A percentile compares a stretch with the other conserved stretches of the same genome.
These are phyloP conservation scores for Penicillium egyptiacum DNA, from an alignment of 495 filamentous ascomycete species.

Conservation along the genomic window DNA sequence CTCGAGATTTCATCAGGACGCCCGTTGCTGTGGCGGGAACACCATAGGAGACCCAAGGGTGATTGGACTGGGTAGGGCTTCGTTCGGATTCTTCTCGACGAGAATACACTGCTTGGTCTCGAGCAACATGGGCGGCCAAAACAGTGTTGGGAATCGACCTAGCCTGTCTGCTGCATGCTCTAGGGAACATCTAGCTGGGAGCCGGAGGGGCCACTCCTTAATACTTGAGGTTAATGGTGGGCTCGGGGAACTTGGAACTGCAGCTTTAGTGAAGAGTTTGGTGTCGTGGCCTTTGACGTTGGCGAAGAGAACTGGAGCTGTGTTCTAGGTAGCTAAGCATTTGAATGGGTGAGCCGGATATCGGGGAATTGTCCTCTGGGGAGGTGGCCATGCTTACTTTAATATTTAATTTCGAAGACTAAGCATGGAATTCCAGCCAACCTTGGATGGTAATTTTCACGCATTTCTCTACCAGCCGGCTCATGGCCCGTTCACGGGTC, in stretches of 20 bases:
- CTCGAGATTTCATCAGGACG: slow-evolving; percentile 38
- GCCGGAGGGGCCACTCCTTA: slow-evolving; percentile 28
- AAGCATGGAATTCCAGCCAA: background rate
- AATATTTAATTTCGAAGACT: background rate
- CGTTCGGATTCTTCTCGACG: slow-evolving; percentile 52
- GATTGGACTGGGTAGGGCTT: slow-evolving; percentile 48
- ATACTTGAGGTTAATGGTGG: background rate
- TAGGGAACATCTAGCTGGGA: slow-evolving; percentile 30
- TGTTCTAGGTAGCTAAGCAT: slow-evolving; percentile 39
- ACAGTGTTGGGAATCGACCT: slow-evolving; percentile 45
- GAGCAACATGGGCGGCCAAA: slow-evolving; percentile 36
- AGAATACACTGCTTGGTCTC: slow-evolving; percentile 49
- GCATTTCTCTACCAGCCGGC: background rate
- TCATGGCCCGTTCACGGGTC: background rate
- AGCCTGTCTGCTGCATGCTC: slow-evolving; percentile 44
- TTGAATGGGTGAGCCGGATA: background rate
- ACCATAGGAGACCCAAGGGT: slow-evolving; percentile 45
- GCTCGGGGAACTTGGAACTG: too few species aligned
- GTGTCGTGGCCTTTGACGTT: too few species aligned
- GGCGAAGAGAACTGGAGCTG: slow-evolving; percentile 15
- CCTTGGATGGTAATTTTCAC: background rate
- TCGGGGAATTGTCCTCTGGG: background rate
- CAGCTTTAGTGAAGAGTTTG: background rate
- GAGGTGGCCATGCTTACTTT: background rate
- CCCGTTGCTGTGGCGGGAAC: slow-evolving; percentile 40